phyloP scores from a whole-genome alignment of 192 early-diverging fungal genomes.

The Backusella sp. region DNA sequence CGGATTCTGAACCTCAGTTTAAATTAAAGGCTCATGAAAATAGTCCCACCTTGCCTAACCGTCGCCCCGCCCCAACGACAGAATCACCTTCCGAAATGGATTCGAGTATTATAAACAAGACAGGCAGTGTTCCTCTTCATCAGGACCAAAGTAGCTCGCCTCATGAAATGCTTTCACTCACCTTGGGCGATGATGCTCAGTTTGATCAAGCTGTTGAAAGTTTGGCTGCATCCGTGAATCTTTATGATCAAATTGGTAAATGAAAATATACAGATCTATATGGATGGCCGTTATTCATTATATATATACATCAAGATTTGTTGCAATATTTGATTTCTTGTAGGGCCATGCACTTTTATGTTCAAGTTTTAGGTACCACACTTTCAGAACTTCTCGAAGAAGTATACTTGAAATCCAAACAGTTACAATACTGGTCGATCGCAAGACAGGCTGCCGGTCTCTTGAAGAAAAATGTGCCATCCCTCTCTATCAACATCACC shows the following conservation, averaged over 20 bases:
- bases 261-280: not conserved
- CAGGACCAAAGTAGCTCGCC: constrained; percentile 4
- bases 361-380: constrained; percentile 49
- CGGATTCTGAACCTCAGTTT: constrained; percentile 28
- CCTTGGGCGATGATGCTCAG: constrained; percentile 60
- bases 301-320: constrained; percentile 44
- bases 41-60: not conserved
- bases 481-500: constrained; percentile 72
- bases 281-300: not conserved
- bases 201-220: constrained; percentile 57
- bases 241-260: constrained; percentile 71
- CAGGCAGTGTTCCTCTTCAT: not conserved
- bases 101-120: not conserved
- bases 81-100: not conserved
- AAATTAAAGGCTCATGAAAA: constrained; percentile 51
- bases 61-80: not conserved
- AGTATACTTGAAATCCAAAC: constrained; percentile 75
- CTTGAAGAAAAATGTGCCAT: constrained; percentile 72
- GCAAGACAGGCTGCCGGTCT: constrained; percentile 78
- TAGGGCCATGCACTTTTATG: constrained; percentile 51
- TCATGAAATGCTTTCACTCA: constrained; percentile 51
- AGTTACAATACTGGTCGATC: constrained; percentile 71
- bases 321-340: constrained; percentile 76
- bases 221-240: constrained; percentile 60
- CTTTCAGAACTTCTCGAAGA: constrained; percentile 68